phyloP scores from a whole-genome alignment of 345 rosid genomes.

The Moringa oleifera region DNA sequence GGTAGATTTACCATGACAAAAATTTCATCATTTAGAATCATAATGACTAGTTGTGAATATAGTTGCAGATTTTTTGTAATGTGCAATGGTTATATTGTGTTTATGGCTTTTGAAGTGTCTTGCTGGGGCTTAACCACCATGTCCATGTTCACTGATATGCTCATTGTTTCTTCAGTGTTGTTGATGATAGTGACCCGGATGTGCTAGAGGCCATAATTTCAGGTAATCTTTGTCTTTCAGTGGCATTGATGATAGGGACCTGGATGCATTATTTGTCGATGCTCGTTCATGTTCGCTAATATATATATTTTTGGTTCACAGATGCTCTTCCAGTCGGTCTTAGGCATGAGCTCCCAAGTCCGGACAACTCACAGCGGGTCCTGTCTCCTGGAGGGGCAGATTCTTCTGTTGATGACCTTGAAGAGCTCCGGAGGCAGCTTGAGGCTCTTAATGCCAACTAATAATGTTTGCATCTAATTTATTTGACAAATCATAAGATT shows the following conservation, averaged over 20 bases:
- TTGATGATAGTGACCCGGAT: conserved; percentile 50
- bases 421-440: conserved; percentile 74
- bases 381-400: conserved; percentile 35
- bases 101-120: neutral
- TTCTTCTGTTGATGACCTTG: conserved; percentile 59
- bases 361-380: conserved; percentile 49
- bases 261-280: no score
- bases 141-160: neutral
- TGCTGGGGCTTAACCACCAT: neutral
- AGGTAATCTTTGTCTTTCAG: conserved; percentile 33
- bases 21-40: no score
- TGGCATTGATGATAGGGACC: no score
- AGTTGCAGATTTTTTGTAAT: no score
- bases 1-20: neutral
- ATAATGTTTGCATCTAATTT: neutral
- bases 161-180: conserved; percentile 39
- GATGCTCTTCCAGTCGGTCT: conserved; percentile 88
- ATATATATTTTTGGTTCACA: no score
- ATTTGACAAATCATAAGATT: neutral
- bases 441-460: conserved; percentile 65
- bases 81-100: neutral
- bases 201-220: conserved; percentile 40
- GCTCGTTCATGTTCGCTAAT: neutral
- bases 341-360: conserved; percentile 72
- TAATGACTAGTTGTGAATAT: no score